Evolutionary conservation across 1,284 basidiomycete genomes (phyloP).

Genomic region (Kwoniella shivajii): DNA sequence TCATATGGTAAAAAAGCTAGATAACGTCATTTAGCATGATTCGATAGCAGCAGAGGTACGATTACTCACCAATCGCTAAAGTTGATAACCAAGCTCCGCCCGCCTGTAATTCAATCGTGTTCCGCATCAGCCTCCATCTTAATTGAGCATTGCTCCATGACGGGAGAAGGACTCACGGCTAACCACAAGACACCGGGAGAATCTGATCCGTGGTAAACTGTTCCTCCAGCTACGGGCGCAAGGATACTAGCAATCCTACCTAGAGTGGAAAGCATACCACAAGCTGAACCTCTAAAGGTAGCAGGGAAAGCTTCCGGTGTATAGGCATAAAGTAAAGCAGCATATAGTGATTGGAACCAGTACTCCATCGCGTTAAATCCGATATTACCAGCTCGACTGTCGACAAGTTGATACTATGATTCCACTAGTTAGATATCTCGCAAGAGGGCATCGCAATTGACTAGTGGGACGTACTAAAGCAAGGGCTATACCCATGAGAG

Average conservation of each 20-base stretch:
- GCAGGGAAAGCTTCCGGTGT: conserved; percentile 54
- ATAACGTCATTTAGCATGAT: background rate
- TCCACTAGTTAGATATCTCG: background rate
- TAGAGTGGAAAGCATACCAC: conserved; percentile 19
- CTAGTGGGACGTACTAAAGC: conserved; percentile 16
- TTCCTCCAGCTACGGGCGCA: conserved; percentile 12
- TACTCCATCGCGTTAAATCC: conserved; percentile 41
- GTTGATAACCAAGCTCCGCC: conserved; percentile 13
- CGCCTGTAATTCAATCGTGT: background rate
- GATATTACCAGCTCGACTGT: conserved; percentile 26
- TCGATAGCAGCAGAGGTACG: background rate
- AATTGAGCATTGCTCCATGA: background rate
- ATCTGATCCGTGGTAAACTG: conserved; percentile 12
- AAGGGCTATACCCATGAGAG: conserved; percentile 46
- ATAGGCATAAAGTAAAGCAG: conserved; percentile 52
- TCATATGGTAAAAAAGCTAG: conserved; percentile 19
- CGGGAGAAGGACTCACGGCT: background rate
- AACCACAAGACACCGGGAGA: conserved; percentile 12
- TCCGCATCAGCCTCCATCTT: background rate
- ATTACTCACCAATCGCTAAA: conserved; percentile 11
- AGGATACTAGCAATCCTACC: conserved; percentile 20
- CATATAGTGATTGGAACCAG: conserved; percentile 31
- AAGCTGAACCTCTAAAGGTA: conserved; percentile 49
- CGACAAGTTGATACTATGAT: conserved; percentile 28
- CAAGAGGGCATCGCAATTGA: background rate